Evolutionary conservation across 495 filamentous ascomycete species (phyloP).

Genomic region (Neurospora intermedia): DNA sequence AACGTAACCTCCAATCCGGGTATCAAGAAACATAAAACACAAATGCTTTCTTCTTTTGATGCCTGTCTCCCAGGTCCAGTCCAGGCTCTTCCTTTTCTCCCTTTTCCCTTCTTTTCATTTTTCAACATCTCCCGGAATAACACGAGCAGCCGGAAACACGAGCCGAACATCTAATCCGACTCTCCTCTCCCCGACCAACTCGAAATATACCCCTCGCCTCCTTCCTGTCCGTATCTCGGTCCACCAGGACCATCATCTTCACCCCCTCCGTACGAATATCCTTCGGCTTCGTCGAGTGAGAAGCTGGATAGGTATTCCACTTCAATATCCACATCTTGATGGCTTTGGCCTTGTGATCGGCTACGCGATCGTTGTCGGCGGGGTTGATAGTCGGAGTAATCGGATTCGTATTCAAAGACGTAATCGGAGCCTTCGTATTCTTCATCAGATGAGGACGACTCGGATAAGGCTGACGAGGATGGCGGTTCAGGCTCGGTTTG

Average conservation of each 20-base stretch:
- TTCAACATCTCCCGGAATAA: no score
- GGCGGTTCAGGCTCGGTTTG: not conserved
- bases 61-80: no score
- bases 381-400: not conserved
- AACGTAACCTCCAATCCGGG: no score
- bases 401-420: not conserved
- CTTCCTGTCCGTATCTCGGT: not conserved
- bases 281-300: not conserved
- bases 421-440: not conserved
- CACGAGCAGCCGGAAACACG: not conserved
- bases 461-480: not conserved
- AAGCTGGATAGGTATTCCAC: not conserved
- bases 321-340: not conserved
- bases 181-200: not conserved
- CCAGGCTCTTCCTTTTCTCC: no score
- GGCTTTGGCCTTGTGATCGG: not conserved
- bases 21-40: no score
- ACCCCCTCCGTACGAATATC: not conserved
- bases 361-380: not conserved
- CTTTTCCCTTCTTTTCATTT: no score
- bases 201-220: not conserved
- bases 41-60: no score
- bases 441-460: not conserved
- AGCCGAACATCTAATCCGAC: not conserved
- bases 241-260: not conserved